Evolutionary conservation across 306 rosid genomes (phyloP), one percentile per base, ranked within the genome.

Genomic region (Castanea mollissima): DNA sequence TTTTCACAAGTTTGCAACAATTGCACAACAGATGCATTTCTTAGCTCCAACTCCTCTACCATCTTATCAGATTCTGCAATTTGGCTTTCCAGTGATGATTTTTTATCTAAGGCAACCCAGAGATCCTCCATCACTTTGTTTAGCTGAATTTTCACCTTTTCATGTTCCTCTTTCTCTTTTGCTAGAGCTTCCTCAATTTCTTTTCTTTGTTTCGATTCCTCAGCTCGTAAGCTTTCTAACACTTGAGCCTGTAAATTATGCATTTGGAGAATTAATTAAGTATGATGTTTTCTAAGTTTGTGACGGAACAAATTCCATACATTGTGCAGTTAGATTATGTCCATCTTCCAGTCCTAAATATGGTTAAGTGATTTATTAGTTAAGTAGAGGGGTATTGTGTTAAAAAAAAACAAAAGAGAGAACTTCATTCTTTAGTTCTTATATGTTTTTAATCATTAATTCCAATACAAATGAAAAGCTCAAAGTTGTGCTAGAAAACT

Each of bases 121-220:
- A 88, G 80, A 20, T 86, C 88, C 77, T 79, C 86, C 76, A 59
- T 54, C 52, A 81, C 88, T 79, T 81, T 73, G 35, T 79, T 74
- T 32, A 51, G 81, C 34, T 67, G 83, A 72, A 49, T 77, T 76
- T 82, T 84, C 77, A 83, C 62, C 52, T 71, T 71, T 29, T 82
- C 78, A 51, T 81, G 88, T 44, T 74, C 83, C 21, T 31, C 88
- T 54, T 34, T 74, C 74, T 84, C 90, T 63, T 44, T 81, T 60
- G 34, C 88, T 29, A 88, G 78, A 23, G 44, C 84, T 78, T 86
- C 88, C 79, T 79, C 88, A 51, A 72, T 64, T 73, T 83, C 86
- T 72, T 77, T 88, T 60, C 87, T 88, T 52, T 69, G 90, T 71
- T 74, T 86, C 78, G 75, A 80, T 78, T 88, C 88, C 69, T 74